Base-by-base conservation (phyloP, 345 rosid species). In the Gossypium bickii region DNA sequence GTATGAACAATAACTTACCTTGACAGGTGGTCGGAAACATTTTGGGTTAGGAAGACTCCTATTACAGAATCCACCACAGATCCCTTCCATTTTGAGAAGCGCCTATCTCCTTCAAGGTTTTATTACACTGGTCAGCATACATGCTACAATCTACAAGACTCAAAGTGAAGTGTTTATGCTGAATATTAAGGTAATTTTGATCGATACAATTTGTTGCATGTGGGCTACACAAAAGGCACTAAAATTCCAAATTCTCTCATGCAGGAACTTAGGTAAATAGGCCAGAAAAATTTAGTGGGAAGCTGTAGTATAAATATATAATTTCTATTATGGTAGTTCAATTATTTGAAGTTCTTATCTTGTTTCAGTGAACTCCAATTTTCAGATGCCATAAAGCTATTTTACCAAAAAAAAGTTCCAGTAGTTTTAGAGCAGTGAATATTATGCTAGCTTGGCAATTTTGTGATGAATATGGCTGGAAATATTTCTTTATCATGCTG, bases 61-160 rank as follows among this genome's bases (percentile, higher is more conserved):
- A 94, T 85, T 51, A 94, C 98, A 0, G 98, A 94, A 82, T 94
- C 98, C 75, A 94, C 98, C 77, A 94, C 97, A 2, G 98, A 94
- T 71, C 98, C 98, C 80, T 94, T 94, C 98, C 98, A 94, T 79
- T 83, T 86, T n/a, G 98, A 91, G 88, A 94, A 94, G 60, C 94
- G 91, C 71, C 98, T 86, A 78, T 94, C 98, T 68, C 98, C 98
- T 94, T 93, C 71, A 76, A 82, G 74, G 53, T 57, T 70, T 18
- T 58, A 64, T 18, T 18, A 43, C 10, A 60, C 58, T 67, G 29
- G 34, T 74, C 20, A 70, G 24, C 49, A 74, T 52, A 20, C 12
- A 4, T 43, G 20, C 52, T 70, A 63, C 77, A 67, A 51, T 38
- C 44, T 82, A 29, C 3, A 47, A 44, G 10, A 18, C 57, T 74